phyloP scores from a whole-genome alignment of 1,284 basidiomycete species.

The Singerocomus rubriflavus region DNA sequence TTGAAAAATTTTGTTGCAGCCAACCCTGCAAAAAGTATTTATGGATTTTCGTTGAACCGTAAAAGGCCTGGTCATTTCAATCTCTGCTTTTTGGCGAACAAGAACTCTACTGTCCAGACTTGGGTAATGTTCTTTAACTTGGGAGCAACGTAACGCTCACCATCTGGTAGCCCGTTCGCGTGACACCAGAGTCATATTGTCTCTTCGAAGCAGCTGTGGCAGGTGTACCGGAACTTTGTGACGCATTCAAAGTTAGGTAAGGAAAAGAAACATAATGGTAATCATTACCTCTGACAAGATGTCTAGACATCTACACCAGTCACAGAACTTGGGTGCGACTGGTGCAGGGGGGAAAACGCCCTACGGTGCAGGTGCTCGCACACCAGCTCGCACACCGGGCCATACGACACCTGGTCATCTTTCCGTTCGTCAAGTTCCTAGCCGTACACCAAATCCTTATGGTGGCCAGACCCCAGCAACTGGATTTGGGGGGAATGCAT shows the following conservation, averaged over 20 bases:
- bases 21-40: conserved; percentile 92
- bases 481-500: conserved; percentile 28
- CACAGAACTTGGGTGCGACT: conserved; percentile 60
- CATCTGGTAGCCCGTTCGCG: conserved; percentile 71
- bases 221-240: conserved; percentile 88
- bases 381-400: conserved; percentile 70
- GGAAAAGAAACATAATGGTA: conserved; percentile 14
- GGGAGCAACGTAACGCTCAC: conserved; percentile 4
- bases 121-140: conserved; percentile 58
- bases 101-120: conserved; percentile 85
- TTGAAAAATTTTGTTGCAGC: conserved; percentile 89
- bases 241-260: conserved; percentile 92
- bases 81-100: conserved; percentile 91
- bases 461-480: conserved; percentile 48
- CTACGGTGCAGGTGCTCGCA: conserved; percentile 70
- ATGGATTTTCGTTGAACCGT: conserved; percentile 92
- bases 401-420: conserved; percentile 72
- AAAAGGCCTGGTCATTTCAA: conserved; percentile 92
- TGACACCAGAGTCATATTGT: conserved; percentile 88
- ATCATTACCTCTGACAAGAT: conserved; percentile 14
- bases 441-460: conserved; percentile 76
- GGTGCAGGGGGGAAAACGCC: conserved; percentile 75
- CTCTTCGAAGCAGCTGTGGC: conserved; percentile 85
- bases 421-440: conserved; percentile 61
- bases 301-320: conserved; percentile 72